These are phyloP conservation scores for Stylosanthes scabra DNA, from an alignment of 331 rosid genomes.

Conservation along the genomic window DNA sequence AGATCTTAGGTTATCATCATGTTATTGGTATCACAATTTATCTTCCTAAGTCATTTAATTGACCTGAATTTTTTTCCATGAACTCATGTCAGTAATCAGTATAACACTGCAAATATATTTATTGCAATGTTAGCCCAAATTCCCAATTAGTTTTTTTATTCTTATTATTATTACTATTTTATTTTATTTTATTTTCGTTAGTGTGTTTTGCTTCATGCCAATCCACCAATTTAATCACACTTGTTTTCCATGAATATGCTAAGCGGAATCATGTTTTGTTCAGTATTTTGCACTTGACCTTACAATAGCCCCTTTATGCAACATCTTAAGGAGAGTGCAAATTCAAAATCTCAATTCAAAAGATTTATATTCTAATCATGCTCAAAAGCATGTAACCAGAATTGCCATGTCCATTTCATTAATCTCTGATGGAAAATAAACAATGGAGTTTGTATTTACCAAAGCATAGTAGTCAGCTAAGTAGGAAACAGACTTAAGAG, in stretches of 20 bases:
- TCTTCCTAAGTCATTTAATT: neutral
- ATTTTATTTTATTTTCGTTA: too few relatives aligned
- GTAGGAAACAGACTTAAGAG: conserved; percentile 20
- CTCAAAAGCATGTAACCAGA: neutral
- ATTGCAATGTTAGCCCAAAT: neutral
- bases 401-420: conserved; percentile 18
- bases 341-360: neutral
- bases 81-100: too few relatives aligned
- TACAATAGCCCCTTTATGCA: too few relatives aligned
- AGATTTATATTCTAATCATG: neutral
- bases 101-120: too few relatives aligned
- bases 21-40: neutral
- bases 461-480: conserved; percentile 28
- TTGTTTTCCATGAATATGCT: too few relatives aligned
- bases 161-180: too few relatives aligned
- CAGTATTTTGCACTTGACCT: too few relatives aligned
- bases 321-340: neutral
- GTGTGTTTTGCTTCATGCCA: neutral
- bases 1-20: neutral
- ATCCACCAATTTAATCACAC: neutral
- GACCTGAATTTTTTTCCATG: neutral
- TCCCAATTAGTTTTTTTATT: neutral
- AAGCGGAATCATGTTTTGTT: too few relatives aligned
- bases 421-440: conserved; percentile 30
- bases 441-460: conserved; percentile 32